A percentile compares a stretch with the other conserved stretches of the same genome.
phyloP scores from a whole-genome alignment of 352 stramenopile genomes.

The Phytopythium boreale region DNA sequence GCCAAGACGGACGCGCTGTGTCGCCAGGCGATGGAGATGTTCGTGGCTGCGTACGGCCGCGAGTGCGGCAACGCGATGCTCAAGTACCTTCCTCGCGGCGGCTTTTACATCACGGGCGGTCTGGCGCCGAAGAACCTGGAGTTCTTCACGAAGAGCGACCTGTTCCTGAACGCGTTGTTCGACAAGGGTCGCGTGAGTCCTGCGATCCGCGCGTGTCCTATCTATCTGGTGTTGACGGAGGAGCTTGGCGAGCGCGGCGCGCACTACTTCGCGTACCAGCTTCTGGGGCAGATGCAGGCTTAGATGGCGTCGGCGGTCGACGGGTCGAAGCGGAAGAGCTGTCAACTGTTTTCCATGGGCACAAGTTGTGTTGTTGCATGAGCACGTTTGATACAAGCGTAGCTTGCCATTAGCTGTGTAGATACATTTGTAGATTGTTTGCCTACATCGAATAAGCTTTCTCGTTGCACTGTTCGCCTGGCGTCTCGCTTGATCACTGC shows the following conservation, averaged over 20 bases:
- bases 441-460: too few species aligned
- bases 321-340: too few species aligned
- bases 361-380: background rate
- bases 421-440: too few species aligned
- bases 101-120: constrained; percentile 94
- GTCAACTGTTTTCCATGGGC: too few species aligned
- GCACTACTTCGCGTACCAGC: constrained; percentile 77
- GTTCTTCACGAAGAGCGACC: constrained; percentile 74
- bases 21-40: constrained; percentile 92
- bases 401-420: too few species aligned
- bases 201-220: constrained; percentile 55
- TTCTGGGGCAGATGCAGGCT: constrained; percentile 20
- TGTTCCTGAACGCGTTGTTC: constrained; percentile 74
- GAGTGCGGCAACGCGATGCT: constrained; percentile 84
- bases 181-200: constrained; percentile 84
- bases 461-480: too few species aligned
- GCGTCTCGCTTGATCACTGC: too few species aligned
- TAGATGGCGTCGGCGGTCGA: background rate
- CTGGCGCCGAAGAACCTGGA: constrained; percentile 95
- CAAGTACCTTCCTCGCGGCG: constrained; percentile 93
- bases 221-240: constrained; percentile 86
- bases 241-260: constrained; percentile 82
- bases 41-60: constrained; percentile 41
- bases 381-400: background rate
- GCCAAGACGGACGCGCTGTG: constrained; percentile 80